Conservation (phyloP, 2,329 filamentous ascomycete species). For the Calonectria montana region DNA sequence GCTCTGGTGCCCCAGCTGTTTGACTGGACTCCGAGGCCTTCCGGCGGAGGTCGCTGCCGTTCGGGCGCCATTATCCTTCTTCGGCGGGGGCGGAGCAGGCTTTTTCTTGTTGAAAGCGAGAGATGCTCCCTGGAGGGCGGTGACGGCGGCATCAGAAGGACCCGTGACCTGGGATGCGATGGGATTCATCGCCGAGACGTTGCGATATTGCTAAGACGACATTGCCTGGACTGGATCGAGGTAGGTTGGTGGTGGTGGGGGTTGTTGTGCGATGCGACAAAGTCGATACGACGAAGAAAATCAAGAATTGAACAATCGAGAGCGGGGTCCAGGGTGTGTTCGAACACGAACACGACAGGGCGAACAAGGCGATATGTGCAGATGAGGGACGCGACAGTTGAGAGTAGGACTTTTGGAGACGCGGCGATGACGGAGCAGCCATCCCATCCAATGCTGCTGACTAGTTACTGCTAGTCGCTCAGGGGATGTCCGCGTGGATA, state of each 20-base stretch:
- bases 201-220: conserved; percentile 22
- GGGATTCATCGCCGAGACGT: conserved; percentile 49
- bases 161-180: conserved; percentile 45
- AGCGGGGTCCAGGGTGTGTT: neutral
- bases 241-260: neutral
- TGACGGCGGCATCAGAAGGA: conserved; percentile 52
- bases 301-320: neutral
- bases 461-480: neutral
- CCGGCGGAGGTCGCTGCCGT: conserved; percentile 57
- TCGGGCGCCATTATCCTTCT: conserved; percentile 53
- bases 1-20: conserved; percentile 49
- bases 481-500: neutral
- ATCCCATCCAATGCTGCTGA: conserved; percentile 2
- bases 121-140: conserved; percentile 65
- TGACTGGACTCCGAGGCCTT: conserved; percentile 42
- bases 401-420: neutral
- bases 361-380: neutral
- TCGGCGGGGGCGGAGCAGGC: conserved; percentile 37
- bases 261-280: neutral
- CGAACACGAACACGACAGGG: neutral
- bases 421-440: conserved; percentile 4
- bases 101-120: conserved; percentile 63
- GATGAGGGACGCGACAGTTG: neutral
- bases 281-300: neutral
- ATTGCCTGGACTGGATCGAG: conserved; percentile 20